These are phyloP conservation scores for Umbilicus rupestris DNA, from an alignment of 164 flowering plant genomes.

Conservation along the genomic window DNA sequence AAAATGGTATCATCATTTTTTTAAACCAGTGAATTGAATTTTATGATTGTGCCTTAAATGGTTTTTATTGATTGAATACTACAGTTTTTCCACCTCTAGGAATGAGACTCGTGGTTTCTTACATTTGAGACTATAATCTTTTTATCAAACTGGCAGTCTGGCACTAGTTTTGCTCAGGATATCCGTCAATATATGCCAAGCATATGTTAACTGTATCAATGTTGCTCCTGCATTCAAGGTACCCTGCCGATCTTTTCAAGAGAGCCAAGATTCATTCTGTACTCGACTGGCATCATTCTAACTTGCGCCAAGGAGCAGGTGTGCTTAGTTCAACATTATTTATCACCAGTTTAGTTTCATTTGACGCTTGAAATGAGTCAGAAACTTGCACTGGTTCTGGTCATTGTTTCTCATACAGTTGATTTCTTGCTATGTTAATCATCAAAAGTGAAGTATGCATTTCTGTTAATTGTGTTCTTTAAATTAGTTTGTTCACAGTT, in stretches of 20 bases:
- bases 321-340: not conserved
- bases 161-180: not conserved
- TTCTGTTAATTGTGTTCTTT: not conserved
- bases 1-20: not conserved
- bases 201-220: not conserved
- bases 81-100: no score
- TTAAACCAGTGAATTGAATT: not conserved
- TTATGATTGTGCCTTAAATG: not conserved
- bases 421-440: no score
- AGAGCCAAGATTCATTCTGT: constrained; percentile 79
- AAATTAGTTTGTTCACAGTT: no score
- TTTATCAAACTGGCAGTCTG: no score
- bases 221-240: not conserved
- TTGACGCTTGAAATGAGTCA: not conserved
- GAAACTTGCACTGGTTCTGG: not conserved
- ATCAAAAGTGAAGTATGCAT: not conserved
- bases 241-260: constrained; percentile 41
- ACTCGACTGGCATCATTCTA: constrained; percentile 90
- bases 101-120: no score
- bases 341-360: not conserved
- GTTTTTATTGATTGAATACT: not conserved
- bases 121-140: no score
- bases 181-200: not conserved
- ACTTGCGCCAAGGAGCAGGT: constrained; percentile 81
- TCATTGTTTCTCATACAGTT: no score